Evolutionary conservation across 345 rosid species (phyloP).

Genomic region (Ceriops decandra): DNA sequence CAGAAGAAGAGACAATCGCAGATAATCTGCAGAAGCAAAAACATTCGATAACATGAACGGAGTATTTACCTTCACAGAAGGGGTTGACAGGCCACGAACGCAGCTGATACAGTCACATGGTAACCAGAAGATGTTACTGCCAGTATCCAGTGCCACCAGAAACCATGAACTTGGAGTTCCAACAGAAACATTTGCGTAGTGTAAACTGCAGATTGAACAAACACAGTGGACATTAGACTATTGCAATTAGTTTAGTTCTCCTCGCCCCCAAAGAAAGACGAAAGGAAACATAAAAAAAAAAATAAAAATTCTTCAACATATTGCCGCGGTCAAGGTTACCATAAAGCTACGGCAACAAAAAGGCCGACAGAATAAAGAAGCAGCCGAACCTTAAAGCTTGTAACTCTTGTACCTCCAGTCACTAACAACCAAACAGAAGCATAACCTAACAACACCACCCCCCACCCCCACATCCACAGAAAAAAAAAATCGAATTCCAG

Average conservation of each 20-base stretch:
- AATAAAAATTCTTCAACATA: too few relatives aligned
- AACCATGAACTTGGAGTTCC: conserved; percentile 71
- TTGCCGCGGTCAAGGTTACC: too few relatives aligned
- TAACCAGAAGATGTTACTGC: conserved; percentile 92
- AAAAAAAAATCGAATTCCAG: too few relatives aligned
- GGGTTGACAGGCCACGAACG: conserved; percentile 31
- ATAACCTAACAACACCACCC: background rate
- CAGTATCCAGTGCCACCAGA: conserved; percentile 90
- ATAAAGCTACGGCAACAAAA: too few relatives aligned
- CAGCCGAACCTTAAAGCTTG: background rate
- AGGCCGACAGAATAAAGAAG: background rate
- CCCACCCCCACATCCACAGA: background rate
- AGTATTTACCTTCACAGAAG: conserved; percentile 40
- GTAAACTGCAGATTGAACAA: conserved; percentile 48
- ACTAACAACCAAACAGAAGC: conserved; percentile 13
- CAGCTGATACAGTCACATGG: conserved; percentile 83
- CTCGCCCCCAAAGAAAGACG: too few relatives aligned
- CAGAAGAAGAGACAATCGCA: background rate
- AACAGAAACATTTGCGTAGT: conserved; percentile 75
- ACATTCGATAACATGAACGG: background rate
- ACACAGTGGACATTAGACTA: background rate
- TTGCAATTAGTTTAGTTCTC: background rate
- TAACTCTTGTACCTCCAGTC: conserved; percentile 2
- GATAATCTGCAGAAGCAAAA: background rate
- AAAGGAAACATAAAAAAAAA: background rate